Conservation (phyloP, 495 filamentous ascomycete species). For the Penicillium coprophilum region DNA sequence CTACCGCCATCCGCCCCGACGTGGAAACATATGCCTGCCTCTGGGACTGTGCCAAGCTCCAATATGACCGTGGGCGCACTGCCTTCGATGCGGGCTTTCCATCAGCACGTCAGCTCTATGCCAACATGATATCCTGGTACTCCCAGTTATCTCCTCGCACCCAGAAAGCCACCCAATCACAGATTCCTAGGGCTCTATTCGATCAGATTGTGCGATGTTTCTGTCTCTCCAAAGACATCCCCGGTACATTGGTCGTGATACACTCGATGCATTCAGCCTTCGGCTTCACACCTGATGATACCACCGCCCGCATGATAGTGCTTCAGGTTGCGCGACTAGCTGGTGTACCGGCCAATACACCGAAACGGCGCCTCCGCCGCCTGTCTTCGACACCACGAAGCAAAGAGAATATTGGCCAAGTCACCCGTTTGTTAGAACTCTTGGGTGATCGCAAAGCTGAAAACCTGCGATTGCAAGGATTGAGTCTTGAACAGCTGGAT, state of each 20-base stretch:
- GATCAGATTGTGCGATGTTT: conserved; percentile 58
- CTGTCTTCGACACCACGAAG: conserved; percentile 43
- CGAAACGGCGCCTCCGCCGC: conserved; percentile 44
- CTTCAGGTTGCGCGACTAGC: conserved; percentile 51
- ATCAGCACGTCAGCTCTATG: conserved; percentile 56
- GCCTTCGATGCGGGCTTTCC: conserved; percentile 39
- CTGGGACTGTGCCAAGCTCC: conserved; percentile 58
- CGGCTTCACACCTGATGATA: conserved; percentile 50
- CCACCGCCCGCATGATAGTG: conserved; percentile 51
- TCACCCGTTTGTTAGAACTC: conserved; percentile 38
- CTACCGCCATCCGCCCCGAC: conserved; percentile 55
- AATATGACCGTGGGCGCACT: conserved; percentile 47
- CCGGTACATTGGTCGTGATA: conserved; percentile 61
- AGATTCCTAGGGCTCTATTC: conserved; percentile 54
- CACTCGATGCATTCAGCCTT: conserved; percentile 55
- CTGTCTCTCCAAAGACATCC: conserved; percentile 52
- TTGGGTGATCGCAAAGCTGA: conserved; percentile 39
- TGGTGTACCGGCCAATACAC: conserved; percentile 39
- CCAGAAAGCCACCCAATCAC: conserved; percentile 25
- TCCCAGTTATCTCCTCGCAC: conserved; percentile 32
- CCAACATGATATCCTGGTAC: conserved; percentile 59
- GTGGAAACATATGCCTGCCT: conserved; percentile 69
- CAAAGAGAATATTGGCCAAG: conserved; percentile 46
- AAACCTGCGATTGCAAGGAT: conserved; percentile 36
- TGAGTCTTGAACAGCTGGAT: conserved; percentile 40